A percentile compares a stretch with the other conserved stretches of the same genome.
phyloP scores from a whole-genome alignment of 2,329 filamentous ascomycete species.

The Trichophyton rubrum region DNA sequence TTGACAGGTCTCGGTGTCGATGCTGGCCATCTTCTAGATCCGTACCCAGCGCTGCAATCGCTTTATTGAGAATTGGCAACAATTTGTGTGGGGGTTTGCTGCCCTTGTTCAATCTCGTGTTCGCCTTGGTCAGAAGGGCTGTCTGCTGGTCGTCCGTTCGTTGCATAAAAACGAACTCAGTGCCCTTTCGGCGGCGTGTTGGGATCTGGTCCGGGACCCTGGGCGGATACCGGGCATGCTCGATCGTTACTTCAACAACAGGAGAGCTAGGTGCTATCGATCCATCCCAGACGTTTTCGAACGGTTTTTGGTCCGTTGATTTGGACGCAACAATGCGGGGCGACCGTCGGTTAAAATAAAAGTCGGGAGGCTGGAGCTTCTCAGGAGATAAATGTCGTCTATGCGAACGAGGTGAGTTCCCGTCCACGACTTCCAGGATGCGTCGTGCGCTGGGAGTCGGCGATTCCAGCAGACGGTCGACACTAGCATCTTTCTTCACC shows the following conservation, averaged over 20 bases:
- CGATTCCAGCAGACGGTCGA: neutral
- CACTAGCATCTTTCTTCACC: neutral
- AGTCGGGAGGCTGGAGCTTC: neutral
- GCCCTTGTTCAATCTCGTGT: slow-evolving; percentile 33
- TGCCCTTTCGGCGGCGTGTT: slow-evolving; percentile 33
- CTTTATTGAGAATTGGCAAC: slow-evolving; percentile 6
- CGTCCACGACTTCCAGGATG: slow-evolving; percentile 26
- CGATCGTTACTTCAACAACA: neutral
- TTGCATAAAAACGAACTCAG: slow-evolving; percentile 34
- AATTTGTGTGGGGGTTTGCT: slow-evolving; percentile 24
- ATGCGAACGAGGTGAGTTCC: slow-evolving; percentile 29
- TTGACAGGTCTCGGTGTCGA: slow-evolving; percentile 17
- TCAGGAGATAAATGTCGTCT: neutral
- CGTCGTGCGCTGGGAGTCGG: slow-evolving; percentile 17
- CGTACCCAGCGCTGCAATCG: slow-evolving; percentile 1
- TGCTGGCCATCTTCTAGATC: slow-evolving; percentile 7
- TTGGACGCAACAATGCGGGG: neutral
- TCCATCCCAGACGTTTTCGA: neutral
- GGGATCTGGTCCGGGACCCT: slow-evolving; percentile 28
- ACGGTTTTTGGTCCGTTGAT: neutral
- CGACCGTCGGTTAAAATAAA: neutral
- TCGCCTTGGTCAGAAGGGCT: slow-evolving; percentile 30
- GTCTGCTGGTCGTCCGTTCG: slow-evolving; percentile 32
- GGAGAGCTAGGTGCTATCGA: neutral
- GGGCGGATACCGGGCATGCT: slow-evolving; percentile 15